These are phyloP conservation scores for Pseudocercospora fijiensis DNA, from an alignment of 2,329 filamentous ascomycete genomes.

Conservation along the genomic window DNA sequence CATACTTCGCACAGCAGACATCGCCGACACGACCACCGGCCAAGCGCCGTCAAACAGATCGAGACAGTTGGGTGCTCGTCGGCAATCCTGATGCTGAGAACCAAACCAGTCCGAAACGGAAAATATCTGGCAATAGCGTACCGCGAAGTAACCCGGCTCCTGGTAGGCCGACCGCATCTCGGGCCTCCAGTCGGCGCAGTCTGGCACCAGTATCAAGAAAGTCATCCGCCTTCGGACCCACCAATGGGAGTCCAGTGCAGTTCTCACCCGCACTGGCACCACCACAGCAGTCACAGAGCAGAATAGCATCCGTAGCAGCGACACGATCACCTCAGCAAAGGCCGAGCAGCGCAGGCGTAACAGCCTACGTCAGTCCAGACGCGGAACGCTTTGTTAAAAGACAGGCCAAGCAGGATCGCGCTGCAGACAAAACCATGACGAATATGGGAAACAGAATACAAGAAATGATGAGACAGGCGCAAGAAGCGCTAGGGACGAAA, in stretches of 20 bases:
- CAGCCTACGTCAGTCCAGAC: constrained; percentile 54
- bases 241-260: constrained; percentile 41
- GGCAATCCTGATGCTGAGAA: constrained; percentile 54
- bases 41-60: constrained; percentile 51
- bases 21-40: constrained; percentile 28
- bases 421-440: constrained; percentile 75
- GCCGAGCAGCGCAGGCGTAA: constrained; percentile 21
- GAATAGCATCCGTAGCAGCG: constrained; percentile 57
- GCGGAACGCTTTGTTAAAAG: constrained; percentile 72
- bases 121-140: constrained; percentile 35
- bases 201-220: constrained; percentile 45
- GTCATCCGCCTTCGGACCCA: constrained; percentile 31
- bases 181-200: constrained; percentile 40
- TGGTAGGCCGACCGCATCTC: constrained; percentile 30
- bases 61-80: constrained; percentile 51
- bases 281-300: constrained; percentile 31
- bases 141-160: constrained; percentile 20
- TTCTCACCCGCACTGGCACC: constrained; percentile 6
- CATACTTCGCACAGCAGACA: constrained; percentile 41
- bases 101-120: constrained; percentile 43
- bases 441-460: constrained; percentile 76
- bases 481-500: constrained; percentile 69
- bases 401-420: constrained; percentile 69
- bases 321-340: constrained; percentile 44
- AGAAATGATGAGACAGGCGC: constrained; percentile 85